Percentiles rank a stretch among this genome's conserved stretches.
These are phyloP conservation scores for Orbilia brochopaga DNA, from an alignment of 2,329 filamentous ascomycete genomes.

Conservation along the genomic window DNA sequence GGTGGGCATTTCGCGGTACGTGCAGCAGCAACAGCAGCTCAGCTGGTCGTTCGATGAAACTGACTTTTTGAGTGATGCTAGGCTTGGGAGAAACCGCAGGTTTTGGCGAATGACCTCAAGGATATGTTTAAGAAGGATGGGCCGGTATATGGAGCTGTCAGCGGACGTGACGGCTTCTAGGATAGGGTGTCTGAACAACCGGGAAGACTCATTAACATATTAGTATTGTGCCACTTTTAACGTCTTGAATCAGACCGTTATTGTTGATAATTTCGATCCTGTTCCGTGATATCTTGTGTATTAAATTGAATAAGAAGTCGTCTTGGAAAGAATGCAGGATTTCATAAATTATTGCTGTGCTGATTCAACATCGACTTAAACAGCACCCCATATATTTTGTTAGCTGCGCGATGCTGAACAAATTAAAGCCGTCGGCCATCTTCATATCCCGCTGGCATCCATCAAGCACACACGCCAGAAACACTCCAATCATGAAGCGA, in stretches of 20 bases:
- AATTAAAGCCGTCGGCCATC: neutral
- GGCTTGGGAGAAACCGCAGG: conserved; percentile 65
- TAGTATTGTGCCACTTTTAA: no score
- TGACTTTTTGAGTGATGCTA: conserved; percentile 56
- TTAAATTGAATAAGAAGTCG: no score
- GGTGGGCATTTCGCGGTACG: conserved; percentile 53
- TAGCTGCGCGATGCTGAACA: no score
- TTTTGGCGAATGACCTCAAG: conserved; percentile 64
- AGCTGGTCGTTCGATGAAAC: conserved; percentile 57
- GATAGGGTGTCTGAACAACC: neutral
- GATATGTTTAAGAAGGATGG: conserved; percentile 66
- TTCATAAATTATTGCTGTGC: no score
- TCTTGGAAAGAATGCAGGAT: no score
- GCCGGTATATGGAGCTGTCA: conserved; percentile 58
- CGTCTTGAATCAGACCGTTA: neutral
- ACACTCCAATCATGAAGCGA: no score
- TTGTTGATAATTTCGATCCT: no score
- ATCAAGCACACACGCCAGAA: no score
- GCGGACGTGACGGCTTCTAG: conserved; percentile 54
- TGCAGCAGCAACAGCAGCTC: conserved; percentile 54
- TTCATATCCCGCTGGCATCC: neutral
- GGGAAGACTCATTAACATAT: no score
- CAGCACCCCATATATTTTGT: no score
- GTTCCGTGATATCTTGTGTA: no score
- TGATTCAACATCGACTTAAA: no score